phyloP scores from a whole-genome alignment of 306 rosid genomes.

The Cercis canadensis region DNA sequence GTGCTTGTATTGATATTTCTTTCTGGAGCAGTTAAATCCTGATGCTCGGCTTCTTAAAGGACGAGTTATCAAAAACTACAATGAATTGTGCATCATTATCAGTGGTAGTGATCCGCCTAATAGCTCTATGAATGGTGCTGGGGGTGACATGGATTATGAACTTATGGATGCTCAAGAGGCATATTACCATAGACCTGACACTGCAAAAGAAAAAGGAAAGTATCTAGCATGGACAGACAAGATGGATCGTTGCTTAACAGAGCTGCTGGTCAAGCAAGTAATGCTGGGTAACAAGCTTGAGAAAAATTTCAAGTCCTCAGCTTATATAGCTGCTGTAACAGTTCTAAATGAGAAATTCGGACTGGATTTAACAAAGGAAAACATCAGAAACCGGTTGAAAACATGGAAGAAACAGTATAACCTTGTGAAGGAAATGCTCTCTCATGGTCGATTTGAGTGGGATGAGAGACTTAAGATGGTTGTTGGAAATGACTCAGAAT shows the following conservation, averaged over 20 bases:
- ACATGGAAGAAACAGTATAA: slow-evolving; percentile 57
- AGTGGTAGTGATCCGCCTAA: slow-evolving; percentile 53
- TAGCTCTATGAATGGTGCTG: slow-evolving; percentile 35
- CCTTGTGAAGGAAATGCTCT: slow-evolving; percentile 54
- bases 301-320: slow-evolving; percentile 53
- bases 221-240: slow-evolving; percentile 55
- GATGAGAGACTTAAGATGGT: slow-evolving; percentile 55
- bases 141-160: slow-evolving; percentile 43
- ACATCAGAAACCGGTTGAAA: slow-evolving; percentile 51
- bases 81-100: slow-evolving; percentile 53
- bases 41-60: slow-evolving; percentile 62
- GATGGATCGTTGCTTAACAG: slow-evolving; percentile 60
- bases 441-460: slow-evolving; percentile 56
- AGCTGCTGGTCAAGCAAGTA: slow-evolving; percentile 56
- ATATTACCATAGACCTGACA: slow-evolving; percentile 36
- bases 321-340: slow-evolving; percentile 49
- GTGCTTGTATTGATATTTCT: slow-evolving; percentile 17
- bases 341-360: slow-evolving; percentile 56
- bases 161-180: slow-evolving; percentile 46
- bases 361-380: slow-evolving; percentile 53
- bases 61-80: slow-evolving; percentile 52
- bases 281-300: slow-evolving; percentile 61
- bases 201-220: slow-evolving; percentile 43
- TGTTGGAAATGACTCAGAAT: slow-evolving; percentile 52
- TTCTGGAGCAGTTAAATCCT: slow-evolving; percentile 49